These are phyloP conservation scores for Populus tomentosa DNA, from an alignment of 441 rosid genomes.

Conservation along the genomic window DNA sequence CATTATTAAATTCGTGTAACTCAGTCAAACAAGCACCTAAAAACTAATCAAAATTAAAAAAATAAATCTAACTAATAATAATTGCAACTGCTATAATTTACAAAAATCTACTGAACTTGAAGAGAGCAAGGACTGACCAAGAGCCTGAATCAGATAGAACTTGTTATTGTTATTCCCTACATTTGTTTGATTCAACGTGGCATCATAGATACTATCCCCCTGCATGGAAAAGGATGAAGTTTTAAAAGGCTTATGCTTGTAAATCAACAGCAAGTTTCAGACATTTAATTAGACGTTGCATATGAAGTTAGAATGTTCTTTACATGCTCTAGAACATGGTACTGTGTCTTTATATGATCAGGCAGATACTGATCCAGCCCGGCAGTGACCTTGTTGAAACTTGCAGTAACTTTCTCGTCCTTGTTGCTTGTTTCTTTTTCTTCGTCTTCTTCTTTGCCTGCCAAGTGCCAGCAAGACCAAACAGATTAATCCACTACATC, in stretches of 20 bases:
- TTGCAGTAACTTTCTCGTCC: slow-evolving; percentile 56
- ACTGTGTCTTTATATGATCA: slow-evolving; percentile 55
- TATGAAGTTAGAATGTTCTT: too few species aligned
- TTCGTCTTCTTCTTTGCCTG: slow-evolving; percentile 29
- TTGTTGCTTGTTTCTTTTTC: slow-evolving; percentile 4
- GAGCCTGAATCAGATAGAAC: slow-evolving; percentile 64
- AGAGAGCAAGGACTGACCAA: slow-evolving; percentile 35
- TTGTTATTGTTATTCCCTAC: slow-evolving; percentile 64
- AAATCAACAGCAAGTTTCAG: too few species aligned
- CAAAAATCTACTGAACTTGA: background rate
- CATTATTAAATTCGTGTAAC: background rate
- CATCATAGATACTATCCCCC: slow-evolving; percentile 71
- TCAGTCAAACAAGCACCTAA: background rate
- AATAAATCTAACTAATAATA: too few species aligned
- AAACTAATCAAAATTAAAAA: too few species aligned
- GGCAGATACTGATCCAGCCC: slow-evolving; percentile 74
- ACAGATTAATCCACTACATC: too few species aligned
- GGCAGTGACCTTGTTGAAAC: slow-evolving; percentile 59
- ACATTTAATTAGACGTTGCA: too few species aligned
- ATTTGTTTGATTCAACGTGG: slow-evolving; percentile 76
- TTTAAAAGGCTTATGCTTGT: too few species aligned
- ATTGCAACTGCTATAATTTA: background rate
- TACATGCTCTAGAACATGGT: slow-evolving; percentile 42
- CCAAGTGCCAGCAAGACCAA: too few species aligned
- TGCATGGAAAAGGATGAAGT: slow-evolving; percentile 20